Percentiles rank a stretch among this genome's conserved stretches.
These are phyloP conservation scores for Diaporthe batatas DNA, from an alignment of 2,329 filamentous ascomycete genomes.

Conservation along the genomic window DNA sequence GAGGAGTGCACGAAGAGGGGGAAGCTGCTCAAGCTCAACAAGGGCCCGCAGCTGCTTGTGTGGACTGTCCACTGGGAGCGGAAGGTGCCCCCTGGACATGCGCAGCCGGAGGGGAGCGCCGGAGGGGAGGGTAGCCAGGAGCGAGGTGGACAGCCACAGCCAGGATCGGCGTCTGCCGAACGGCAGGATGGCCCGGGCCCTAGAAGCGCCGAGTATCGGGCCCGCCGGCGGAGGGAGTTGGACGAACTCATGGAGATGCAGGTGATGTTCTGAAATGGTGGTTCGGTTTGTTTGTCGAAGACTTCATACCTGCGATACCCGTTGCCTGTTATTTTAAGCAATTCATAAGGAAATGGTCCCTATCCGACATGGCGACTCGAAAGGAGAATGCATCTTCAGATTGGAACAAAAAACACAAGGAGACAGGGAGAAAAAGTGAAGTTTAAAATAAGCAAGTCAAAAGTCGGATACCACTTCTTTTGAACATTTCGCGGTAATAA, in stretches of 20 bases:
- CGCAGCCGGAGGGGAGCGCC: too few relatives aligned
- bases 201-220: background rate
- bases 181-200: background rate
- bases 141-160: background rate
- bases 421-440: too few relatives aligned
- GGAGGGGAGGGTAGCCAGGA: background rate
- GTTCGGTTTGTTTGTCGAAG: background rate
- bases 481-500: background rate
- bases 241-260: background rate
- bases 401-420: background rate
- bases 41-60: conserved; percentile 29
- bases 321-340: background rate
- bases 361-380: background rate
- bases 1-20: background rate
- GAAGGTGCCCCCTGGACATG: background rate
- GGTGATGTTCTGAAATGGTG: conserved; percentile 10
- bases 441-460: background rate
- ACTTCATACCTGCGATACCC: background rate
- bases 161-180: background rate
- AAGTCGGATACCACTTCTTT: background rate
- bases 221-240: background rate
- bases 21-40: background rate
- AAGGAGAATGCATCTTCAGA: background rate
- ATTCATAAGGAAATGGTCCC: background rate
- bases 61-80: conserved; percentile 28